Conservation (phyloP, 2,329 filamentous ascomycete genomes). For the Byssothecium circinans region DNA sequence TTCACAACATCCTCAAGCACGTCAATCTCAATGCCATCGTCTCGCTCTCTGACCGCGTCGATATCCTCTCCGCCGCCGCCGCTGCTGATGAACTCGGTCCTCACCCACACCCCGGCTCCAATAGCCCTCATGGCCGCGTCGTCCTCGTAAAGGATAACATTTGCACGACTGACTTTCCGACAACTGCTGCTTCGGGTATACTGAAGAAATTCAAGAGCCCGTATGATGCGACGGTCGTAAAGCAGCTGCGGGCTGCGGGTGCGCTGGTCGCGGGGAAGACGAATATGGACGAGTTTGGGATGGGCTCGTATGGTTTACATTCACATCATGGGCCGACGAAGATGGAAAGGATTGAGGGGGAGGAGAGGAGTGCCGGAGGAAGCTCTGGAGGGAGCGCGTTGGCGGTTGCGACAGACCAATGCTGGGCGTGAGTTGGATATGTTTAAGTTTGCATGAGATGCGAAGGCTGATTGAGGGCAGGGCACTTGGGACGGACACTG, state of each 20-base stretch:
- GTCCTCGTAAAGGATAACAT: slow-evolving; percentile 58
- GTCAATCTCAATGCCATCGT: slow-evolving; percentile 45
- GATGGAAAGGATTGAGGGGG: slow-evolving; percentile 49
- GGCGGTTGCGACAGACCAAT: slow-evolving; percentile 69
- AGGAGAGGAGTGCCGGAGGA: slow-evolving; percentile 40
- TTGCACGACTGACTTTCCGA: slow-evolving; percentile 52
- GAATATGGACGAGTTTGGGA: slow-evolving; percentile 94
- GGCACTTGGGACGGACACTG: slow-evolving; percentile 90
- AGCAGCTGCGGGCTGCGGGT: slow-evolving; percentile 64
- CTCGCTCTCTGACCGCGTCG: slow-evolving; percentile 21
- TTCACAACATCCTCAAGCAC: slow-evolving; percentile 38
- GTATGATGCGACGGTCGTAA: slow-evolving; percentile 79
- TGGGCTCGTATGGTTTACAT: slow-evolving; percentile 79
- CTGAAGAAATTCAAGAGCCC: slow-evolving; percentile 70
- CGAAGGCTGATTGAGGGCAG: slow-evolving; percentile 37
- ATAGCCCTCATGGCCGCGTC: slow-evolving; percentile 32
- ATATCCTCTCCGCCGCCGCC: slow-evolving; percentile 25
- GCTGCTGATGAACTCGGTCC: slow-evolving; percentile 14
- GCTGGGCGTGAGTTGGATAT: slow-evolving; percentile 54
- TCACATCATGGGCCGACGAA: slow-evolving; percentile 68
- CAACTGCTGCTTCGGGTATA: slow-evolving; percentile 80
- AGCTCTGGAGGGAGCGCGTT: slow-evolving; percentile 94
- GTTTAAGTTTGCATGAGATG: neutral
- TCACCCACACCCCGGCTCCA: slow-evolving; percentile 1
- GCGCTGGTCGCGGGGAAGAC: slow-evolving; percentile 74